Base-by-base conservation (phyloP, 192 early-diverging fungal genomes). In the Coemansia sp. region DNA sequence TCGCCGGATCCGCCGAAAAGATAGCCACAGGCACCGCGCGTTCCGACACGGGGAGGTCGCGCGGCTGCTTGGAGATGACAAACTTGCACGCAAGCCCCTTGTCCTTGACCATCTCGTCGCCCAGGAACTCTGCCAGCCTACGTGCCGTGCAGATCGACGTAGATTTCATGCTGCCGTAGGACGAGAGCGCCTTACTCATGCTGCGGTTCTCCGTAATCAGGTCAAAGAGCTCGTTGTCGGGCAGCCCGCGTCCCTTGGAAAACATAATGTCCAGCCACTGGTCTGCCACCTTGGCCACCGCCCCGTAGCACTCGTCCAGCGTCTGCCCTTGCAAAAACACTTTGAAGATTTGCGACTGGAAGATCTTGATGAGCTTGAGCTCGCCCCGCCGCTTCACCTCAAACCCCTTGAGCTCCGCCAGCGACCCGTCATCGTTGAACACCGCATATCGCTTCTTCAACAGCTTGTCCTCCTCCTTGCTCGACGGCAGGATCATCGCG, bases 391-490 rank as follows among this genome's bases (percentile, higher is more conserved):
- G 92, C 78, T 99, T 99, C 59, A 99, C 89, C 80, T 99, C 98
- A 66, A 99, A 99, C 29, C 98, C 98, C 75, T 99, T 99, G 58
- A 99, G 79, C 82, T 99, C 98, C 0, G 95, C 96, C 49, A 99
- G 76, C 4, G 88, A 89, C 5, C 98, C 98, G 60, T 98, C 93
- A 58, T 93, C 82, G 73, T 97, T 96, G 70, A 98, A 99, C 11
- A 99, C 98, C 6, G 98, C 98, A 67, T 99, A 99, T 12, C 98
- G 88, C 82, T 99, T 99, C 73, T 99, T 99, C 32, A 99, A 79
- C 43, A 98, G 77, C 82, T 97, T 97, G 70, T 98, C 96, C 59
- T 93, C 96, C 74, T 95, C 94, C 38, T 91, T 94, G 59, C 94
- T 96, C 6, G 96, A 86, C 14, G 98, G 98, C 41, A 99, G 70